Evolutionary conservation across 2,329 filamentous ascomycete genomes (phyloP).

Genomic region (Pseudopithomyces maydicus): DNA sequence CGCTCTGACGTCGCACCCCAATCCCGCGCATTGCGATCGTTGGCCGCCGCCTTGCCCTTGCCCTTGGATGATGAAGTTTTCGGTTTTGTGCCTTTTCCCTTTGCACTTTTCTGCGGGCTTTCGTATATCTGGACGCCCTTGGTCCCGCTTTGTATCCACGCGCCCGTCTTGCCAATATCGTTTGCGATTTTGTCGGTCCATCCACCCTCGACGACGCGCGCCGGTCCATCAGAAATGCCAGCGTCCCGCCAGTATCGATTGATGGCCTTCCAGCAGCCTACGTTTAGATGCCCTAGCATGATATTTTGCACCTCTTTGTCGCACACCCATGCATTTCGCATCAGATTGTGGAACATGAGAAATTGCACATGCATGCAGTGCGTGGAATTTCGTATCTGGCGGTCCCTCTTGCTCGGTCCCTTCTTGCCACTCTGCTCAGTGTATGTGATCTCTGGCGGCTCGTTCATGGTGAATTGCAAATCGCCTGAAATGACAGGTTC

Average conservation of each 20-base stretch:
- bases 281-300: conserved; percentile 33
- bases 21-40: conserved; percentile 60
- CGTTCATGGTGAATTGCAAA: conserved; percentile 71
- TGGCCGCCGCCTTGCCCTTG: conserved; percentile 44
- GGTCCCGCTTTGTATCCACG: conserved; percentile 50
- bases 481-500: conserved; percentile 64
- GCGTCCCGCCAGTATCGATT: conserved; percentile 64
- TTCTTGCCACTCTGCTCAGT: conserved; percentile 69
- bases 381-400: conserved; percentile 74
- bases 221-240: conserved; percentile 84
- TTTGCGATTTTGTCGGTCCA: conserved; percentile 69
- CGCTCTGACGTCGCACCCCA: conserved; percentile 74
- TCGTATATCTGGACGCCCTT: conserved; percentile 40
- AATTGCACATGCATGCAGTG: conserved; percentile 90
- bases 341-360: conserved; percentile 85
- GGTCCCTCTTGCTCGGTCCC: conserved; percentile 83
- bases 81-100: conserved; percentile 18
- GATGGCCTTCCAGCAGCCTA: conserved; percentile 42
- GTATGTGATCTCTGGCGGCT: conserved; percentile 28
- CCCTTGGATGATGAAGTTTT: conserved; percentile 14
- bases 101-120: conserved; percentile 18
- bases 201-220: conserved; percentile 67
- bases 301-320: conserved; percentile 40
- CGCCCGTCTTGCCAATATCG: conserved; percentile 54
- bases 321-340: conserved; percentile 54